These are phyloP conservation scores for Orbilia blumenaviensis DNA, from an alignment of 2,329 filamentous ascomycete species.

Conservation along the genomic window DNA sequence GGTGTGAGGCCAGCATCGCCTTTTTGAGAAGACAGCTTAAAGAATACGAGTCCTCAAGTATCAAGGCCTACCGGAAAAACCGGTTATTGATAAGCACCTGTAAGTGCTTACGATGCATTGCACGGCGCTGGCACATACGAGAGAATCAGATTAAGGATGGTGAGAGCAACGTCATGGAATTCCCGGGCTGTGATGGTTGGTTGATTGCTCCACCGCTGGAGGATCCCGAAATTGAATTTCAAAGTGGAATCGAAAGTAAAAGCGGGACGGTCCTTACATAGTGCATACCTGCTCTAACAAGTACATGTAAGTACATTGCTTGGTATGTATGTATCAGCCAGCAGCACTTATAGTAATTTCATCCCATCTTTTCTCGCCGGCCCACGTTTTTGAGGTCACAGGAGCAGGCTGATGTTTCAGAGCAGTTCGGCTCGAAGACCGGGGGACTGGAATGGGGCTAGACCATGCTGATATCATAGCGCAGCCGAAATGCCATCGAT, in stretches of 20 bases:
- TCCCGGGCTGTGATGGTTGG: neutral
- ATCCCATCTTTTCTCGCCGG: slow-evolving; percentile 45
- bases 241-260: neutral
- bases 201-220: neutral
- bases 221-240: slow-evolving; percentile 3
- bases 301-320: too few species aligned
- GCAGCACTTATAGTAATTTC: slow-evolving; percentile 46
- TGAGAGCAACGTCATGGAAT: neutral
- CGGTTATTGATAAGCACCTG: slow-evolving; percentile 1
- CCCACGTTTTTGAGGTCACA: slow-evolving; percentile 29
- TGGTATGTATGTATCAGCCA: slow-evolving; percentile 16
- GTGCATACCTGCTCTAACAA: too few species aligned
- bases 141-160: neutral
- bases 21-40: neutral
- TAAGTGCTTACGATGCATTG: neutral
- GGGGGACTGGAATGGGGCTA: neutral
- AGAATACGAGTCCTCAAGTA: neutral
- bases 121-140: neutral
- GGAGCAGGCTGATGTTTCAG: slow-evolving; percentile 30
- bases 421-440: slow-evolving; percentile 23
- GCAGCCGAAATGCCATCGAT: slow-evolving; percentile 1
- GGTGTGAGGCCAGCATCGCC: neutral
- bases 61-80: neutral
- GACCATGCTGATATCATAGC: slow-evolving; percentile 17
- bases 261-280: too few species aligned